A percentile compares a stretch with the other conserved stretches of the same genome.
phyloP scores from a whole-genome alignment of 1,284 basidiomycete species.

The Pholiota adiposa region DNA sequence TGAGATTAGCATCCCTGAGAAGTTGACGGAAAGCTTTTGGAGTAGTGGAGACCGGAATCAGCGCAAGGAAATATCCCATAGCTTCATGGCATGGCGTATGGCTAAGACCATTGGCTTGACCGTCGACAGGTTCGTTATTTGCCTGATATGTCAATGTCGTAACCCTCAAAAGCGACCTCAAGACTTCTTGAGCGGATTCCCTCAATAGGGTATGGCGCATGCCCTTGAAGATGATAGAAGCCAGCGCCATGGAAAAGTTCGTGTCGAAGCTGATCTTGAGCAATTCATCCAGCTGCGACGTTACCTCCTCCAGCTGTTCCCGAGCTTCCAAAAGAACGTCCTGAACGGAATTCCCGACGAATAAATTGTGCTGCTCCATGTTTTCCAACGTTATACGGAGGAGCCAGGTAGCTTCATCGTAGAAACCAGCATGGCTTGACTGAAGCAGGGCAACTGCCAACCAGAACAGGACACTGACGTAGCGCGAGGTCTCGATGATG shows the following conservation, averaged over 20 bases:
- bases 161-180: constrained; percentile 61
- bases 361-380: constrained; percentile 63
- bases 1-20: constrained; percentile 64
- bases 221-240: constrained; percentile 86
- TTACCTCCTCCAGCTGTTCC: constrained; percentile 66
- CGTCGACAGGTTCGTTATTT: constrained; percentile 40
- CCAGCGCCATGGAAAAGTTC: constrained; percentile 81
- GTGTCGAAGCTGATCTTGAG: constrained; percentile 79
- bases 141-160: constrained; percentile 53
- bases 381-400: constrained; percentile 71
- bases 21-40: constrained; percentile 59
- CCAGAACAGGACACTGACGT: constrained; percentile 83
- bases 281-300: constrained; percentile 74
- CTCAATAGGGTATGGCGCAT: constrained; percentile 71
- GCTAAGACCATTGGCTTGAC: constrained; percentile 39
- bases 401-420: constrained; percentile 69
- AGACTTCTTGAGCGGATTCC: constrained; percentile 58
- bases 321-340: constrained; percentile 71
- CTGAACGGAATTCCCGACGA: constrained; percentile 58
- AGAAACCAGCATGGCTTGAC: constrained; percentile 75
- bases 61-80: constrained; percentile 82
- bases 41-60: constrained; percentile 73
- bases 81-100: constrained; percentile 59
- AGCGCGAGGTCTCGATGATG: constrained; percentile 70
- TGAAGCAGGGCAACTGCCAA: constrained; percentile 82